These are phyloP conservation scores for Hypoxylon sp. DNA, from an alignment of 2,329 filamentous ascomycete genomes.

Conservation along the genomic window DNA sequence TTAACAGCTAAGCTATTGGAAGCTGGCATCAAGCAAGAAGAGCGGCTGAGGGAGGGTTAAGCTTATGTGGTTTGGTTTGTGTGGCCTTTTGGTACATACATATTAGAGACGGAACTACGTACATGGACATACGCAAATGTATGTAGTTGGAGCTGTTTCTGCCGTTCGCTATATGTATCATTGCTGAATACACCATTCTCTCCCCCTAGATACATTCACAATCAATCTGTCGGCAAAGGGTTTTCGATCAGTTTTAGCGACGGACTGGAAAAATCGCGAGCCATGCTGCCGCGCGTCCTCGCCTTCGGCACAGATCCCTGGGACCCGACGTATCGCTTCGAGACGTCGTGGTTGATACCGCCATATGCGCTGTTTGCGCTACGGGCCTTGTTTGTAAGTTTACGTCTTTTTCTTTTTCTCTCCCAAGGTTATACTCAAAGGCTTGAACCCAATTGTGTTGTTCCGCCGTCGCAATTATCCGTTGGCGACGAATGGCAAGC, in stretches of 20 bases:
- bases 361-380: conserved; percentile 73
- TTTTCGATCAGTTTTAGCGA: background rate
- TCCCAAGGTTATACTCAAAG: background rate
- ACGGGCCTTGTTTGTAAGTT: conserved; percentile 70
- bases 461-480: background rate
- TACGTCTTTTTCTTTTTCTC: conserved; percentile 42
- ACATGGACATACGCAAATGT: no score
- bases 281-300: conserved; percentile 36
- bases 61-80: no score
- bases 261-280: background rate
- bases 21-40: background rate
- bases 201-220: background rate
- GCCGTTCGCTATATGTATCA: no score
- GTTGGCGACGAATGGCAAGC: background rate
- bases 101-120: background rate
- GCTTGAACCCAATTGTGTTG: background rate
- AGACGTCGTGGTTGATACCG: conserved; percentile 85
- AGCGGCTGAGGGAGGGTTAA: background rate
- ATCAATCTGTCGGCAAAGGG: background rate
- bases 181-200: no score
- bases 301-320: conserved; percentile 54
- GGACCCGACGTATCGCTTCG: conserved; percentile 76
- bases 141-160: no score
- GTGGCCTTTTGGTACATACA: background rate
- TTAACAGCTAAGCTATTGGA: background rate